Conservation (phyloP, 2,329 filamentous ascomycete species). For the Paracamarosporium sp. region DNA sequence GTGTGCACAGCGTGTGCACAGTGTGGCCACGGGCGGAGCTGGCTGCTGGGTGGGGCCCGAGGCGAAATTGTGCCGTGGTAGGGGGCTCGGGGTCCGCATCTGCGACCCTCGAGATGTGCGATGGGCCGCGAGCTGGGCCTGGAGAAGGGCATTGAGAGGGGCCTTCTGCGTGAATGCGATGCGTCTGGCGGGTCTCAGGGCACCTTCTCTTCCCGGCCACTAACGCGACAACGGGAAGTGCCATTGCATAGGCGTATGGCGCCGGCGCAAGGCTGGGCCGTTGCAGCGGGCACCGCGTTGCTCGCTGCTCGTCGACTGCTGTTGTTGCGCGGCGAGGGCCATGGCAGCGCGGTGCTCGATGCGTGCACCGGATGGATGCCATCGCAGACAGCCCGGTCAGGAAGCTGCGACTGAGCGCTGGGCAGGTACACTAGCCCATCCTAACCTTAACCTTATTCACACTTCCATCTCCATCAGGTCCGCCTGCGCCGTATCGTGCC, state of each 20-base stretch:
- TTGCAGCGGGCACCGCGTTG: not conserved
- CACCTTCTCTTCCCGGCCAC: slow-evolving; percentile 6
- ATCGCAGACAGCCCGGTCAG: not conserved
- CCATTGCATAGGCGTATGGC: slow-evolving; percentile 1
- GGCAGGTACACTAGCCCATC: slow-evolving; percentile 1
- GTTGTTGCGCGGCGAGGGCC: not conserved
- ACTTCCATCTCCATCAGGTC: slow-evolving; percentile 8
- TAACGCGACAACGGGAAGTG: slow-evolving; percentile 2
- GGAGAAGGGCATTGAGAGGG: too few species aligned
- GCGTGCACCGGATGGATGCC: slow-evolving; percentile 1
- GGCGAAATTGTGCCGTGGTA: slow-evolving; percentile 8
- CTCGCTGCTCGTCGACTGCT: too few species aligned
- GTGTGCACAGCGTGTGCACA: not conserved
- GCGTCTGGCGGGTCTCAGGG: not conserved
- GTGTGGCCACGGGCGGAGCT: not conserved
- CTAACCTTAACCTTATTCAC: slow-evolving; percentile 18
- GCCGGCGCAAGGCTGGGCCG: not conserved
- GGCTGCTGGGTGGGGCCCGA: not conserved
- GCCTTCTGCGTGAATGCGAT: not conserved
- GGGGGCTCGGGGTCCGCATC: slow-evolving; percentile 1
- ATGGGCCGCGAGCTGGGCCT: too few species aligned
- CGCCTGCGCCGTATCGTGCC: slow-evolving; percentile 1
- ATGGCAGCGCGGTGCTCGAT: not conserved
- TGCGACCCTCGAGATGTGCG: not conserved
- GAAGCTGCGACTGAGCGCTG: not conserved